Conservation (phyloP, 176 grass and related monocot species). For the Urochloa ruziziensis region DNA sequence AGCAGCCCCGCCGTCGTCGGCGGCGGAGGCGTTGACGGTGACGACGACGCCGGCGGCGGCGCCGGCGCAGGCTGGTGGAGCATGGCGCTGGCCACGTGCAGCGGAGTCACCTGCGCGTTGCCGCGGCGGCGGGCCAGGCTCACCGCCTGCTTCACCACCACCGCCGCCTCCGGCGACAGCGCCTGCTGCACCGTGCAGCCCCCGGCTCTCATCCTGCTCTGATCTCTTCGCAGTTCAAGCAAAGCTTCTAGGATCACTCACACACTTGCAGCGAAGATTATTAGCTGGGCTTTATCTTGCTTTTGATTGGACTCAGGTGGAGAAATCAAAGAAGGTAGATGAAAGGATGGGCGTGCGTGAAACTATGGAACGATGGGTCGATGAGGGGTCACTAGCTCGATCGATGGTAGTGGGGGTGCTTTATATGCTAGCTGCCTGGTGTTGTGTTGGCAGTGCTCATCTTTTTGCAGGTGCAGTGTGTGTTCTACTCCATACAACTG, state of each 20-base stretch:
- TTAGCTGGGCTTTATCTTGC: no score
- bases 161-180: constrained; percentile 56
- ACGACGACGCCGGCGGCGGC: neutral
- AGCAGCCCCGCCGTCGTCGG: constrained; percentile 64
- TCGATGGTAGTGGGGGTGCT: constrained; percentile 18
- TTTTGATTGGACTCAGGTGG: neutral
- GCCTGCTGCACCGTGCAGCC: constrained; percentile 73
- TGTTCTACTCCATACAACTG: neutral
- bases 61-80: constrained; percentile 37
- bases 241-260: neutral
- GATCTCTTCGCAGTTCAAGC: neutral
- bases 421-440: constrained; percentile 28
- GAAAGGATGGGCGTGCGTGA: neutral
- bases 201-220: constrained; percentile 63
- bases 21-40: no score
- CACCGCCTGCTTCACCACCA: constrained; percentile 73
- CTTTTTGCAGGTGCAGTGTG: constrained; percentile 26
- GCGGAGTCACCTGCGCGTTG: constrained; percentile 84
- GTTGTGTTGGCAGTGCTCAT: constrained; percentile 23
- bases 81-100: constrained; percentile 88
- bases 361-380: neutral
- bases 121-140: constrained; percentile 62
- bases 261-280: neutral
- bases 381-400: constrained; percentile 16
- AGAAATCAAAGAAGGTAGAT: neutral